A percentile compares a stretch with the other conserved stretches of the same genome.
phyloP scores from a whole-genome alignment of 345 rosid species.

The Linum trigynum region DNA sequence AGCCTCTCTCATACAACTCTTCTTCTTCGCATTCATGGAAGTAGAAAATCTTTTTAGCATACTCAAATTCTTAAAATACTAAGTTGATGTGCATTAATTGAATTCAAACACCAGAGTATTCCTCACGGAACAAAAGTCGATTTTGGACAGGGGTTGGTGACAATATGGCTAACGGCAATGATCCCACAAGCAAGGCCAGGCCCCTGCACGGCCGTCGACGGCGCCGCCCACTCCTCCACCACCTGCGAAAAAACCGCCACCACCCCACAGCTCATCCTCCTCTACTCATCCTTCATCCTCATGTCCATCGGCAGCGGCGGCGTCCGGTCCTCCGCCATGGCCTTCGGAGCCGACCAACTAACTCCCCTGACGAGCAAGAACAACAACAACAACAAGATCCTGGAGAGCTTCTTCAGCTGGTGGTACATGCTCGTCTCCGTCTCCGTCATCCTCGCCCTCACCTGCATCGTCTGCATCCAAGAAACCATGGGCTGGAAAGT shows the following conservation, averaged over 20 bases:
- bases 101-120: too few relatives aligned
- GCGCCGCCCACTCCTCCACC: not conserved
- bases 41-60: too few relatives aligned
- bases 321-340: constrained; percentile 3
- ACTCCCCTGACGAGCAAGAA: not conserved
- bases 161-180: constrained; percentile 4
- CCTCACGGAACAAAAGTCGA: too few relatives aligned
- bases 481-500: constrained; percentile 43
- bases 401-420: constrained; percentile 44
- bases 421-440: constrained; percentile 26
- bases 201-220: too few relatives aligned
- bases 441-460: constrained; percentile 25
- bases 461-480: constrained; percentile 43
- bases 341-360: constrained; percentile 6
- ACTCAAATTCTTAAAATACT: too few relatives aligned
- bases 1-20: too few relatives aligned
- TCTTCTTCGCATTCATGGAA: too few relatives aligned
- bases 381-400: constrained; percentile 9
- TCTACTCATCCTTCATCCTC: not conserved
- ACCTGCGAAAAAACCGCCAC: constrained; percentile 5
- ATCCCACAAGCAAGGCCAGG: constrained; percentile 8
- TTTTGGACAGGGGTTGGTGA: not conserved
- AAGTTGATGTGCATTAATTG: too few relatives aligned
- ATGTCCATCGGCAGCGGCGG: constrained; percentile 6
- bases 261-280: not conserved